Base-by-base conservation (phyloP, 164 flowering plant genomes). In the Liquidambar formosana region DNA sequence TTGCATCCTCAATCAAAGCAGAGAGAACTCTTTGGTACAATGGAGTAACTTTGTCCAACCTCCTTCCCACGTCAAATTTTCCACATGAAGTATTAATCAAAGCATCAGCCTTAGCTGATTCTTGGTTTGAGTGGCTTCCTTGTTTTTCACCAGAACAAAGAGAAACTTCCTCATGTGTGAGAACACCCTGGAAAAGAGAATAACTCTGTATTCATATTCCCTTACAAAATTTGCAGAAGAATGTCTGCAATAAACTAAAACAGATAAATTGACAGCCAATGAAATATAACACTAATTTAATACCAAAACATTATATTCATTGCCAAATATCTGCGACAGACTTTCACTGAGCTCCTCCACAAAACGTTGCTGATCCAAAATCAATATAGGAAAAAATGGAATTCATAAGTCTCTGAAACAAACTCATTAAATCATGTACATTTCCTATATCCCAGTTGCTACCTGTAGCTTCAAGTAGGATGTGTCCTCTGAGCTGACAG, bases 1-100 rank as follows among this genome's bases (percentile, higher is more conserved):
- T 54, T 51, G 77, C 85, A 66, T 80, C 83, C 26, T 74, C 80
- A 67, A 82, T 82, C 53, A 82, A 68, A 71, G 85, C 85, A 71
- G 83, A 77, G 63, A 82, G 76, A 63, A 82, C 73, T 71, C 85
- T 77, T 61, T 80, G 79, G 65, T 74, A 82, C 61, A 82, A 15
- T 11, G 83, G 75, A 49, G 72, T 41, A 52, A 44, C 61, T 61
- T 76, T 76, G 27, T 67, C 71, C 47, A 60, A 53, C 61, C 44
- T 72, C 58, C 44, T 61, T 69, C 75, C 47, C 67, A 28, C 38
- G 47, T 66, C 76, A 45, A 54, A n/a, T 61, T 57, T 69, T 14
- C 53, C 69, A 67, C 43, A 22, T n/a, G n/a, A n/a, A n/a, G n/a
- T n/a, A n/a, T n/a, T n/a, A n/a, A n/a, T n/a, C 28, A 64, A 38